Base-by-base conservation (phyloP, 2,329 filamentous ascomycete genomes). In the Colletotrichum chrysophilum region DNA sequence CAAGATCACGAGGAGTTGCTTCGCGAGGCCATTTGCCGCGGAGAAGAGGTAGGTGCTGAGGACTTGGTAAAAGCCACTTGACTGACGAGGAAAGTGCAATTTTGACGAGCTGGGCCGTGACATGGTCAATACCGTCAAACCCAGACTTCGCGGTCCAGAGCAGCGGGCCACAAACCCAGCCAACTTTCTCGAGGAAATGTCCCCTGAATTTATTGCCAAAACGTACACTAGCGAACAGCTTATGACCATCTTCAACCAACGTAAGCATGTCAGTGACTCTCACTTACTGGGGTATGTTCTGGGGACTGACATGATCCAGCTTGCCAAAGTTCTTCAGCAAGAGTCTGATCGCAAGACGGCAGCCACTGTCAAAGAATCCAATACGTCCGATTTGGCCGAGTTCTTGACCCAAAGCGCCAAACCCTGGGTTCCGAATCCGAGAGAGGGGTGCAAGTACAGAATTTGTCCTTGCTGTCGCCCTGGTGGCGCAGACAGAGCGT, bases 1-100 rank as follows among this genome's bases (percentile, higher is more conserved):
- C 91, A 94, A 81, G 94, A 96, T 79, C 86, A 85, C 13, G 87
- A 90, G 34, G 80, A 80, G 26, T 76, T 81, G 74, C 80, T 78
- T 26, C 78, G 81, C 60, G 84, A 86, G 65, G 78, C 85, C 62
- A 81, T 83, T 10, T 28, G 32, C 36, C 61, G 81, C 84, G 28
- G 84, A 84, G 69, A 66, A 52, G 79, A 70, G 77, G 81, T 75
- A 78, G 80, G 75, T 67, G 70, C 48, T 2, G 74, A 24, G 77
- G 78, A 56, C 34, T 62, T 56, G 26, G 80, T 43, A 55, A 55
- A n/a, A 32, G 13, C 26, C 16, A 69, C 30, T 32, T 78, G 79
- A 56, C 76, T 79, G 32, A 79, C 24, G 64, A 78, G 9, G 28
- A 34, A 78, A 78, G 82, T 80, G 79, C 36, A 78, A 76, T 4